A percentile compares a stretch with the other conserved stretches of the same genome.
phyloP scores from a whole-genome alignment of 352 stramenopile species.

The Phytopythium cucurbitacearum region DNA sequence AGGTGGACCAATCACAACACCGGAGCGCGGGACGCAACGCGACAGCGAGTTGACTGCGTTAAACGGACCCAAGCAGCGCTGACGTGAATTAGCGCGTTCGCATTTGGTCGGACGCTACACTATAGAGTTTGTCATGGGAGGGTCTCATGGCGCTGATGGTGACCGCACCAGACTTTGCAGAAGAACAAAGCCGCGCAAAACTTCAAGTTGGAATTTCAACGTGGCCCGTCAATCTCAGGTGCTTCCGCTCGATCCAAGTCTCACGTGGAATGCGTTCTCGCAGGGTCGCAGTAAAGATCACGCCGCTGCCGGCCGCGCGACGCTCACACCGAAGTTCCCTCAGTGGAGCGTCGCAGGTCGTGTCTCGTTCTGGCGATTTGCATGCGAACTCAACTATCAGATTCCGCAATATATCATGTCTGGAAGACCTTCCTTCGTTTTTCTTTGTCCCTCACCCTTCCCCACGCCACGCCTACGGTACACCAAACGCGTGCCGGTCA shows the following conservation, averaged over 20 bases:
- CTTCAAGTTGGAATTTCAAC: slow-evolving; percentile 4
- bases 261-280: neutral
- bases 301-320: neutral
- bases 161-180: neutral
- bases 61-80: no score
- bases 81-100: no score
- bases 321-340: no score
- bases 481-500: no score
- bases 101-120: no score
- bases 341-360: no score
- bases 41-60: no score
- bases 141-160: no score
- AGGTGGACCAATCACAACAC: no score
- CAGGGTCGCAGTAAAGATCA: neutral
- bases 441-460: neutral
- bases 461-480: no score
- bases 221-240: neutral
- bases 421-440: neutral
- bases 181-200: slow-evolving; percentile 5
- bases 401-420: neutral
- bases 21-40: no score
- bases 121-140: no score
- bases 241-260: neutral
- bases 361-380: neutral
- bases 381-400: neutral